These are phyloP conservation scores for Nicotiana sylvestris DNA, from an alignment of 257 asterid genomes.

Conservation along the genomic window DNA sequence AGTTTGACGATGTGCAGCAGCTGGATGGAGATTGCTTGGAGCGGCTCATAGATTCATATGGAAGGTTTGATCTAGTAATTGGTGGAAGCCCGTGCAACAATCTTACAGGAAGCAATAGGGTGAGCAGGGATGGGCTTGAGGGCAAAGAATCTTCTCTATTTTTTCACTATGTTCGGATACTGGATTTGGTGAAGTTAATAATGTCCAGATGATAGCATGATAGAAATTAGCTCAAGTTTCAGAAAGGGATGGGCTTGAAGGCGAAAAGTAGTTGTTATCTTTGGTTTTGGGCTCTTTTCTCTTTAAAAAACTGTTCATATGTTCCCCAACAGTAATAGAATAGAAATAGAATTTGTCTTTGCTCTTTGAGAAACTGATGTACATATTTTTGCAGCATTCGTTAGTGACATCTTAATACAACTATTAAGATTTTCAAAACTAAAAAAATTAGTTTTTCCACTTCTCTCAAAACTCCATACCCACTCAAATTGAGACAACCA, in stretches of 20 bases:
- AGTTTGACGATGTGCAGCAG: constrained; percentile 52
- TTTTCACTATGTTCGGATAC: constrained; percentile 12
- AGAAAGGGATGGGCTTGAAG: not conserved
- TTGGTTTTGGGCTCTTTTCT: not conserved
- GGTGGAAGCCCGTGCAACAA: constrained; percentile 16
- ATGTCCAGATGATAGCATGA: not conserved
- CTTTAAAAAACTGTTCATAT: not conserved
- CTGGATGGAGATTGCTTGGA: constrained; percentile 40
- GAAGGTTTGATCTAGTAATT: constrained; percentile 30
- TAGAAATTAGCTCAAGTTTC: not conserved
- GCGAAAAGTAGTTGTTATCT: not conserved
- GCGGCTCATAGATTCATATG: constrained; percentile 16
- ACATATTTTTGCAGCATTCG: not conserved
- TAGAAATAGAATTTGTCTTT: not conserved
- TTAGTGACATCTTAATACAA: not conserved
- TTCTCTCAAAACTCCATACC: not conserved
- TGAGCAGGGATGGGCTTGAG: constrained; percentile 6
- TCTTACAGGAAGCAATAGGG: constrained; percentile 17
- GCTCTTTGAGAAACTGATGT: not conserved
- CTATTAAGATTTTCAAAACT: not conserved
- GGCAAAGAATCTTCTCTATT: constrained; percentile 13
- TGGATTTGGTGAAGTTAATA: not conserved
- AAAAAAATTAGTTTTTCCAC: not conserved
- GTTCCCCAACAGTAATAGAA: too few relatives aligned
- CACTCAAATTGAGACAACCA: not conserved